Base-by-base conservation (phyloP, 176 grass and related monocot species). In the Cenchrus purpureus region DNA sequence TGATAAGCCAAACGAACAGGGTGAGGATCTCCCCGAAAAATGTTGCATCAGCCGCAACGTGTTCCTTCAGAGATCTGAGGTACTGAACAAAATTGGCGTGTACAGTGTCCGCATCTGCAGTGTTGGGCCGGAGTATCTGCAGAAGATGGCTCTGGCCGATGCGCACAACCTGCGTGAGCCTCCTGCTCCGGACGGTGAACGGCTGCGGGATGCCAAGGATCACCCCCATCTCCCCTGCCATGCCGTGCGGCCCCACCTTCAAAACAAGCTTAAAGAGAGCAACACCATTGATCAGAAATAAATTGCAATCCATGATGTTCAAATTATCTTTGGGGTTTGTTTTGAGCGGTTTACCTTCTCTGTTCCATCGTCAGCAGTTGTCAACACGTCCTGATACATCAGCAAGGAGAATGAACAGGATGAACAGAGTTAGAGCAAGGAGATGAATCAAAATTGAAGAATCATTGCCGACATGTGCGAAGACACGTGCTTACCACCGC, bases 141-240 rank as follows among this genome's bases (percentile, higher is more conserved):
- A 62, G 48, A 49, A 94, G 73, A 84, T 85, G 92, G 43, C 4
- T 75, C 17, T n/a, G 86, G 80, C 60, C 79, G 73, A 91, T 64
- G 66, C 84, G 77, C 52, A 91, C 81, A 0, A 84, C 83, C 72
- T 94, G 76, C 7, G 86, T 78, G 60, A 94, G 77, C 17, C 44
- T 74, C 66, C 68, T 84, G 86, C 76, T 82, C 6, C 92, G 79
- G 44, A 91, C 64, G 29, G 89, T 89, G 66, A 94, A 91, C 0
- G 92, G 92, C 65, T 91, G 92, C 8, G 92, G 86, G 45, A 79
- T 84, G 83, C 89, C 77, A 45, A 94, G 25, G 43, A 94, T 74
- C 42, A 91, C 92, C 12, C 86, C 89, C 2, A 91, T 71, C 9
- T 94, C 92, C 44, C 92, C 92, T 10, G 77, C 83, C 92, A 94